Evolutionary conservation across 78 protist genomes (phyloP).

Genomic region (Dictyostelium citrinum): DNA sequence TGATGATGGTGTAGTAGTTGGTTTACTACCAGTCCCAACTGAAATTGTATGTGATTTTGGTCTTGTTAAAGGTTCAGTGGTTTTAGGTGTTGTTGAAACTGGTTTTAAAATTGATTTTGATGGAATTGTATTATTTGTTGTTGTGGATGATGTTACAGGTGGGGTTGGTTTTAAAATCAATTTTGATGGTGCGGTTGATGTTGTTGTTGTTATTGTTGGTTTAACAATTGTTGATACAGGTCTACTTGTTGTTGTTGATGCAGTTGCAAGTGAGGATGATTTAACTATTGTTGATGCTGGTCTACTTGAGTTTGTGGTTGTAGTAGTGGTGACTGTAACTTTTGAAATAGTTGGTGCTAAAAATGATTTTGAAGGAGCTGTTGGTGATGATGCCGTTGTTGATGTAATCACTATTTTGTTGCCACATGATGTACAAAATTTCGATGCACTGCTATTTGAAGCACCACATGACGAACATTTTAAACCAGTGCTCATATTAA

Average conservation of each 20-base stretch:
- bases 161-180: neutral
- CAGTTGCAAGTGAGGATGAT: neutral
- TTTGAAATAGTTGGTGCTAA: neutral
- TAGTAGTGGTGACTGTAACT: neutral
- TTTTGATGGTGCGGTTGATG: neutral
- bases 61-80: neutral
- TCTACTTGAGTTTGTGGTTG: neutral
- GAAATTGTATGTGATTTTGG: constrained; percentile 45
- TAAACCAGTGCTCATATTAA: neutral
- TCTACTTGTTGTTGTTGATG: neutral
- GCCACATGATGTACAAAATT: constrained; percentile 60
- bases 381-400: neutral
- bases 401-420: neutral
- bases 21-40: neutral
- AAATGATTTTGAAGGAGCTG: neutral
- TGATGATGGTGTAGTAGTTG: neutral
- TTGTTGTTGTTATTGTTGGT: neutral
- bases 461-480: constrained; percentile 31
- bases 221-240: neutral
- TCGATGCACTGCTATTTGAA: neutral
- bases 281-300: neutral
- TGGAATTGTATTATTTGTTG: neutral
- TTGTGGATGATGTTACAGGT: neutral
- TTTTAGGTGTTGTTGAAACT: neutral
- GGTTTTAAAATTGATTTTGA: constrained; percentile 26